phyloP scores from a whole-genome alignment of 495 filamentous ascomycete genomes.

The Annulohypoxylon stygium region DNA sequence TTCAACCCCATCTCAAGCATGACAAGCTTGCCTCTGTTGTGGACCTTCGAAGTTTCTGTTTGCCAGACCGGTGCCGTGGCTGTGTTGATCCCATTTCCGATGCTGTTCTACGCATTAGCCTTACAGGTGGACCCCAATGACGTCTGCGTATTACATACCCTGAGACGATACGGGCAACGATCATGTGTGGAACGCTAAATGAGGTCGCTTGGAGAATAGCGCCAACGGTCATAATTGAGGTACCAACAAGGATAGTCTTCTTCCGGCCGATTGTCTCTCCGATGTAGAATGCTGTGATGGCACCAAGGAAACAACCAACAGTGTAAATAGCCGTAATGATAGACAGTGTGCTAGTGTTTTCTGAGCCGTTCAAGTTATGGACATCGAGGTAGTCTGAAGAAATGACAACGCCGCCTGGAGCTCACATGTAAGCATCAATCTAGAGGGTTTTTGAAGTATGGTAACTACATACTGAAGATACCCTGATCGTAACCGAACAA shows the following conservation, averaged over 20 bases:
- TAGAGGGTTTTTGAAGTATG: background rate
- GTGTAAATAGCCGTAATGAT: slow-evolving; percentile 77
- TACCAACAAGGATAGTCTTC: slow-evolving; percentile 68
- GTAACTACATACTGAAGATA: slow-evolving; percentile 43
- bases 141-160: slow-evolving; percentile 48
- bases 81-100: slow-evolving; percentile 77
- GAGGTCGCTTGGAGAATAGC: slow-evolving; percentile 74
- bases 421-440: slow-evolving; percentile 26
- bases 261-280: slow-evolving; percentile 71
- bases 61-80: slow-evolving; percentile 76
- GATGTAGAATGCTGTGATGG: slow-evolving; percentile 69
- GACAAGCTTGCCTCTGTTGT: slow-evolving; percentile 71
- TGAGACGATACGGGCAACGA: slow-evolving; percentile 71
- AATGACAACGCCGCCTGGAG: slow-evolving; percentile 66
- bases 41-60: slow-evolving; percentile 69
- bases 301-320: slow-evolving; percentile 73
- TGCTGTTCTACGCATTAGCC: slow-evolving; percentile 49
- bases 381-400: slow-evolving; percentile 68
- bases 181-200: slow-evolving; percentile 71
- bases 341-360: slow-evolving; percentile 63
- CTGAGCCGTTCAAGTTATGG: slow-evolving; percentile 62
- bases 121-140: slow-evolving; percentile 33
- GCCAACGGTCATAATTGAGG: slow-evolving; percentile 70
- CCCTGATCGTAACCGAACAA: slow-evolving; percentile 72
- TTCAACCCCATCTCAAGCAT: slow-evolving; percentile 73